Percentiles rank a stretch among this genome's conserved stretches.
phyloP scores from a whole-genome alignment of 192 early-diverging fungal species.

The Oehlia diaphana region DNA sequence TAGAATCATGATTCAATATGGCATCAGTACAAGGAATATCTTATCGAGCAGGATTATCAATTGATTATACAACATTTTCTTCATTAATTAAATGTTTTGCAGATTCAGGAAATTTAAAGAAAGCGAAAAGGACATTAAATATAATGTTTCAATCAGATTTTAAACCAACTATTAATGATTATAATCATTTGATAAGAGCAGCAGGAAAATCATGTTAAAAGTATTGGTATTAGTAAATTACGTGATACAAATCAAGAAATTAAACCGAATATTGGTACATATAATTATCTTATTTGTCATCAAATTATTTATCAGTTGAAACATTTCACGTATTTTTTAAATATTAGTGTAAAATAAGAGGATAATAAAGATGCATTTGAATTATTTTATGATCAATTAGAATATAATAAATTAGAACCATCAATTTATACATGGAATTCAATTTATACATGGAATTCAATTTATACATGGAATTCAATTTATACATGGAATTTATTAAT shows the following conservation, averaged over 20 bases:
- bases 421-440: background rate
- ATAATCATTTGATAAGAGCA: conserved; percentile 1
- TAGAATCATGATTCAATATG: background rate
- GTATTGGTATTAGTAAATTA: background rate
- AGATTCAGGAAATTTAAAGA: background rate
- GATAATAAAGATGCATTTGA: background rate
- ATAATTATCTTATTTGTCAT: background rate
- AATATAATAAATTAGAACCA: background rate
- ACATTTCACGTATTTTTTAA: background rate
- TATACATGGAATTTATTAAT: conserved; percentile 7
- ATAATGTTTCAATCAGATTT: background rate
- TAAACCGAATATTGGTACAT: background rate
- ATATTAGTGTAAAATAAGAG: background rate
- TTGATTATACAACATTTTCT: background rate
- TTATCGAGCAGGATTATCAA: background rate
- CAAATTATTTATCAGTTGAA: background rate
- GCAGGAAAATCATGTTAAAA: background rate
- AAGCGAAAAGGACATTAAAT: background rate
- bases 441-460: background rate
- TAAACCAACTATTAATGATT: background rate
- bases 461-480: background rate
- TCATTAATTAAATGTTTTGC: background rate
- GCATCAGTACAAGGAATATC: background rate
- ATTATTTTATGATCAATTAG: conserved; percentile 3
- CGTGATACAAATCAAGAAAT: background rate